Base-by-base conservation (phyloP, 2,329 filamentous ascomycete species). In the Microcyclospora pomicola region DNA sequence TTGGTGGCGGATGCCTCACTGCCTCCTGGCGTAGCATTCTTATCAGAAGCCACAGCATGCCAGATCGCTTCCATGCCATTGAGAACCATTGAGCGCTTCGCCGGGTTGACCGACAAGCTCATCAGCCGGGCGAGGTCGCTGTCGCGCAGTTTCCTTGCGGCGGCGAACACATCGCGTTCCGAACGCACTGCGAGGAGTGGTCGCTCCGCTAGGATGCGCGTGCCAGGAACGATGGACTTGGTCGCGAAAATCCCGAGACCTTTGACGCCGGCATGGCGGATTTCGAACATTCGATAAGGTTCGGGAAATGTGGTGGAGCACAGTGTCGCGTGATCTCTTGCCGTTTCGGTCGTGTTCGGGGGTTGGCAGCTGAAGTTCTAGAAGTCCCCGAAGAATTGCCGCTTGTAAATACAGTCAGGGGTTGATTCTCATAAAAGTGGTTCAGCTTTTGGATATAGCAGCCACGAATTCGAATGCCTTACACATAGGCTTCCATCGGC, bases 241-340 rank as follows among this genome's bases (percentile, higher is more conserved):
- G 36, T 55, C 7, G 63, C 62, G 36, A 67, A 48, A n/a, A 67
- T 49, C 12, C 62, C 61, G 49, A 56, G 56, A 2, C 64, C 62
- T 49, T 59, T 62, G 29, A 43, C 42, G 30, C 47, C 47, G 35
- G 51, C 40, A 33, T 43, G 40, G 30, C 43, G 44, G 29, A 52
- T 42, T 31, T 47, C 42, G 31, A 46, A 53, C 38, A 51, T 47
- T 31, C 19, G 19, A 24, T 24, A 24, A 24, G 19, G 19, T 24
- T 24, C 7, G 19, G 19, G 19, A 24, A 24, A 24, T n/a, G 19
- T 24, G 19, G 7, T 24, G 19, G 5, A 24, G 19, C 19, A 24
- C 5, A 24, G 19, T 24, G 19, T 24, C 19, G 19, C 19, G 19
- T 24, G 19, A 24, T 24, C 19, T 24, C 19, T 24, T 24, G 4